A percentile compares a stretch with the other conserved stretches of the same genome.
phyloP scores from a whole-genome alignment of 2,329 filamentous ascomycete species.

The Ceratocystis alfenasii region DNA sequence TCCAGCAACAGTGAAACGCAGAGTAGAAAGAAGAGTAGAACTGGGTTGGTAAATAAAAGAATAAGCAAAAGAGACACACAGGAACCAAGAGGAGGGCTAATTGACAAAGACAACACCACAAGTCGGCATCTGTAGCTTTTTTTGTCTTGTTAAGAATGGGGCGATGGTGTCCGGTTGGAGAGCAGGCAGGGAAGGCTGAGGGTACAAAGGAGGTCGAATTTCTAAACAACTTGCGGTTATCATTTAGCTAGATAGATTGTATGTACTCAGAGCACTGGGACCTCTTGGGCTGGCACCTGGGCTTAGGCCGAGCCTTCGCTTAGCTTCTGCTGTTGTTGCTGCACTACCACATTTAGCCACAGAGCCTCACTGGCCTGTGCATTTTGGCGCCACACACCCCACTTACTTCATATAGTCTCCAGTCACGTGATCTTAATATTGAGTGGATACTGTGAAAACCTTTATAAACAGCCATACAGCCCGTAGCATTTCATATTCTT shows the following conservation, averaged over 20 bases:
- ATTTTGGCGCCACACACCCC: conserved; percentile 16
- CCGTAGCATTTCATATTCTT: conserved; percentile 20
- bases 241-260: neutral
- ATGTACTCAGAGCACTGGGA: too few species aligned
- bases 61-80: conserved; percentile 10
- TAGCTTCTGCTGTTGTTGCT: too few species aligned
- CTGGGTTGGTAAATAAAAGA: neutral
- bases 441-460: conserved; percentile 14
- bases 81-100: conserved; percentile 9
- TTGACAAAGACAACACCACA: conserved; percentile 4
- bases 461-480: conserved; percentile 22
- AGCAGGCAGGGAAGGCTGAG: conserved; percentile 18
- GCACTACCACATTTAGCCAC: neutral
- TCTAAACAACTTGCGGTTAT: conserved; percentile 11
- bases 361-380: neutral
- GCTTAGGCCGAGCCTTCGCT: too few species aligned
- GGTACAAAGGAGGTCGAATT: conserved; percentile 1
- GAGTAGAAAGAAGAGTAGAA: neutral
- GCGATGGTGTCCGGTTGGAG: conserved; percentile 20
- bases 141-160: conserved; percentile 2
- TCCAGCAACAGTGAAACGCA: neutral
- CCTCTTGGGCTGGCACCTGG: too few species aligned
- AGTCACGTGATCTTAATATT: conserved; percentile 10
- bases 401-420: neutral
- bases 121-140: conserved; percentile 3